These are phyloP conservation scores for Leptodermis oblonga DNA, from an alignment of 257 asterid species.

Conservation along the genomic window DNA sequence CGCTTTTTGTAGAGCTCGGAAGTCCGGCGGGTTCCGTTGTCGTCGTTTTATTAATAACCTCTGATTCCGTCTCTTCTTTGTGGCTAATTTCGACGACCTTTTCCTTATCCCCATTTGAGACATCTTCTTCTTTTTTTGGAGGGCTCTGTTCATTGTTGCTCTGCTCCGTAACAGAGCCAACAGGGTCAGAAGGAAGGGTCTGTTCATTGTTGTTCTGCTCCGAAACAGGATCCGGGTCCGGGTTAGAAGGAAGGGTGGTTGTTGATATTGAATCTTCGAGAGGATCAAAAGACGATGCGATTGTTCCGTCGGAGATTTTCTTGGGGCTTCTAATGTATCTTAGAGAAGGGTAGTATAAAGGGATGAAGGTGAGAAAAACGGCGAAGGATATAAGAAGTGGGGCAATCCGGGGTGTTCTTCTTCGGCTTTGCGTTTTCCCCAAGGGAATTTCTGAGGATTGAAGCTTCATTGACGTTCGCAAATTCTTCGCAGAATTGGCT, in stretches of 20 bases:
- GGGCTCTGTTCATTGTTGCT: neutral
- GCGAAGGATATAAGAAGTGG: conserved; percentile 42
- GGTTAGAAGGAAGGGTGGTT: neutral
- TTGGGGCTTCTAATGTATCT: conserved; percentile 17
- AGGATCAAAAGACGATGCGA: conserved; percentile 5
- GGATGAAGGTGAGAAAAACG: conserved; percentile 40
- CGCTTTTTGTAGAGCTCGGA: conserved; percentile 1
- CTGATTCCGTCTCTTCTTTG: neutral
- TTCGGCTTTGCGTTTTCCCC: conserved; percentile 43
- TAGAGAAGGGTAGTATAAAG: conserved; percentile 38
- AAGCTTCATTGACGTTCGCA: conserved; percentile 43
- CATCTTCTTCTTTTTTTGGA: neutral
- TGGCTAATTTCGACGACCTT: neutral
- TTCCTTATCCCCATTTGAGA: neutral
- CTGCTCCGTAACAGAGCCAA: too few species aligned
- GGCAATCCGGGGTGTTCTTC: conserved; percentile 35
- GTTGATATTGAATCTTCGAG: neutral
- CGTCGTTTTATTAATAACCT: neutral
- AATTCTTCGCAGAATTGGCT: neutral
- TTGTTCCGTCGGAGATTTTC: conserved; percentile 22
- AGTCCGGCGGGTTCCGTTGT: conserved; percentile 1
- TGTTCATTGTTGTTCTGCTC: neutral
- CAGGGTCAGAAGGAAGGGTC: too few species aligned
- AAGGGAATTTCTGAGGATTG: conserved; percentile 43
- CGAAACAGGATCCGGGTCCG: neutral